phyloP scores from a whole-genome alignment of 1,139 yeast genomes.

The Candida buenavistaensis region DNA sequence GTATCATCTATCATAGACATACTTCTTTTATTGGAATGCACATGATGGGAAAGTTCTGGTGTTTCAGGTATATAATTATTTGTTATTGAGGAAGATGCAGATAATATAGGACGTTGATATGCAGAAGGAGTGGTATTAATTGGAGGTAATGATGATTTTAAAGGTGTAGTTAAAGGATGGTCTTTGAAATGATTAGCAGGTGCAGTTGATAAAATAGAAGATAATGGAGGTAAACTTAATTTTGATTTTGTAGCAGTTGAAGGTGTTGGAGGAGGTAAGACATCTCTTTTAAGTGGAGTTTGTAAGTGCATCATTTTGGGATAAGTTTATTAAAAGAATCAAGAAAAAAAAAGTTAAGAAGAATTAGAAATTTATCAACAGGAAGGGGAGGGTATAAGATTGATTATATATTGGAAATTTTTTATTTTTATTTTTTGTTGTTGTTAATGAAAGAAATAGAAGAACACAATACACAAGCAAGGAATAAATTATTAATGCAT shows the following conservation, averaged over 20 bases:
- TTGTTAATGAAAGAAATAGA: too few relatives aligned
- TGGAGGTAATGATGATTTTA: slow-evolving; percentile 25
- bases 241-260: slow-evolving; percentile 6
- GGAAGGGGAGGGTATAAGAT: neutral
- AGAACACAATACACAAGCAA: too few relatives aligned
- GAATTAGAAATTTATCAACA: neutral
- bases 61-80: slow-evolving; percentile 8
- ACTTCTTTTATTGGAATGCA: slow-evolving; percentile 1
- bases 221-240: slow-evolving; percentile 43
- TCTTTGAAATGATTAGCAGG: slow-evolving; percentile 14
- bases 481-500: too few relatives aligned
- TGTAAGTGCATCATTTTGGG: slow-evolving; percentile 21
- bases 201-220: slow-evolving; percentile 31
- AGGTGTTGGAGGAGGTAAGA: slow-evolving; percentile 24
- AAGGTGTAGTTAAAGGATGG: slow-evolving; percentile 38
- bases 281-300: slow-evolving; percentile 31
- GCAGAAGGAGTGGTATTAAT: slow-evolving; percentile 19
- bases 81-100: slow-evolving; percentile 2
- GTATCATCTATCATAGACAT: slow-evolving; percentile 1
- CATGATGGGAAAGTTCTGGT: slow-evolving; percentile 12
- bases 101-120: slow-evolving; percentile 2
- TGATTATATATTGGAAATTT: too few relatives aligned
- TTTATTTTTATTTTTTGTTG: too few relatives aligned
- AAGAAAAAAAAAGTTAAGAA: neutral
- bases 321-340: neutral